These are phyloP conservation scores for Gastrolobium villosum DNA, from an alignment of 306 rosid genomes.

Conservation along the genomic window DNA sequence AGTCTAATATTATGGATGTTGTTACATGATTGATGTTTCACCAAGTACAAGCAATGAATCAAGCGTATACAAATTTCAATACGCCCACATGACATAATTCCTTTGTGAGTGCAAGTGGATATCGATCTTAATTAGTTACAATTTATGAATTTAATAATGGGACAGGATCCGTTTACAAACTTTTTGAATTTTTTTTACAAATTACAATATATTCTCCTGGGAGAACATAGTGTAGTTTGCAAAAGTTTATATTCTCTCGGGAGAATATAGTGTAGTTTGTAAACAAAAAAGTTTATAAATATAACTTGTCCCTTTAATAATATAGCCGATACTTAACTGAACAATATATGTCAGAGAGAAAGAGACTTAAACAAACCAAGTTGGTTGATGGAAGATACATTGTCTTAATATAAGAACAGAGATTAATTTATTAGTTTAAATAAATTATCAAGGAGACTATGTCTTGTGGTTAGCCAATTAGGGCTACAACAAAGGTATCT, in stretches of 20 bases:
- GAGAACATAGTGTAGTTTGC: too few species aligned
- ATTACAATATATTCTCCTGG: too few species aligned
- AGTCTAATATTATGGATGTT: conserved; percentile 39
- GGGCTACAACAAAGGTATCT: conserved; percentile 30
- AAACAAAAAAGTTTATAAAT: too few species aligned
- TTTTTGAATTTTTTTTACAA: too few species aligned
- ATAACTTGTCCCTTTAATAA: too few species aligned
- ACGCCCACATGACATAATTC: conserved; percentile 51
- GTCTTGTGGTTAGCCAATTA: conserved; percentile 24
- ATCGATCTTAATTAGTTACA: conserved; percentile 5
- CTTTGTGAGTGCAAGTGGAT: conserved; percentile 44
- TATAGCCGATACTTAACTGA: conserved; percentile 3
- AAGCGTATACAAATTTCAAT: conserved; percentile 41
- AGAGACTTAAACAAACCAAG: conserved; percentile 27
- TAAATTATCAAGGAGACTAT: conserved; percentile 35
- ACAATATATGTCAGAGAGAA: conserved; percentile 27
- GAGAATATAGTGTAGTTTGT: too few species aligned
- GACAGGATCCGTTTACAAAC: too few species aligned
- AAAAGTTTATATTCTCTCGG: too few species aligned
- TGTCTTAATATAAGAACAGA: conserved; percentile 35
- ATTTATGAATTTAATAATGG: too few species aligned
- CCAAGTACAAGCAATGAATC: conserved; percentile 42
- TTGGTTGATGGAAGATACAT: conserved; percentile 28
- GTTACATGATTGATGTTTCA: conserved; percentile 57
- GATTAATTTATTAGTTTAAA: conserved; percentile 13